Base-by-base conservation (phyloP, 345 rosid species). In the Lepidium sativum region DNA sequence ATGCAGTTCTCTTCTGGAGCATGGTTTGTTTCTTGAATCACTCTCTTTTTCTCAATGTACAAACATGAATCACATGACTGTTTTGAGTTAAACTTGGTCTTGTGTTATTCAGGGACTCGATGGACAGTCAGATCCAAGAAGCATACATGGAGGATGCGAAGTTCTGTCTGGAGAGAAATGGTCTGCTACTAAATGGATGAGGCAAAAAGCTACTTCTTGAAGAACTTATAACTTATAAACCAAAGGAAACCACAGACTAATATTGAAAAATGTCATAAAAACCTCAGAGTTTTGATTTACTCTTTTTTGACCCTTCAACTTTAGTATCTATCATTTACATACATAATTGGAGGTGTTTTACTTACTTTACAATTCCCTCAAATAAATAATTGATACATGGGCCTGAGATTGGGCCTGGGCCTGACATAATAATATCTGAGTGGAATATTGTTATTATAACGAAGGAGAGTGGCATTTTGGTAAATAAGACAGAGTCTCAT, bases 121-220 rank as follows among this genome's bases (percentile, higher is more conserved):
- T 4, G 99, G 97, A 52, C 80, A 86, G 48, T 84, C 95, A 12
- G 96, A 92, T 79, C 86, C 87, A 3, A 84, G 72, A 27, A 89
- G 92, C 83, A 69, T 92, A 55, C 96, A 92, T 42, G 98, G 95
- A 34, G 98, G 98, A 72, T 92, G 98, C 38, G 87, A 87, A 79
- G 96, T 92, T 54, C 70, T 87, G 41, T 60, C 86, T 0, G 95
- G 95, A 42, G 96, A 87, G 80, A 92, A 92, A 71, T 87, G 99
- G 99, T 92, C 97, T 11, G 95, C 97, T 65, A 92, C 99, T 18
- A 92, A 92, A 82, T 89, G 95, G 97, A 87, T 89, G 96, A 84
- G 97, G 70, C 92, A 83, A 79, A 82, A 61, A 73, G 39, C 75
- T 54, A 63, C 90, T 29, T 67, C 68, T 69, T 91, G 75, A 84